These are phyloP conservation scores for Ceratocystis smalleyi DNA, from an alignment of 2,329 filamentous ascomycete genomes.

Conservation along the genomic window DNA sequence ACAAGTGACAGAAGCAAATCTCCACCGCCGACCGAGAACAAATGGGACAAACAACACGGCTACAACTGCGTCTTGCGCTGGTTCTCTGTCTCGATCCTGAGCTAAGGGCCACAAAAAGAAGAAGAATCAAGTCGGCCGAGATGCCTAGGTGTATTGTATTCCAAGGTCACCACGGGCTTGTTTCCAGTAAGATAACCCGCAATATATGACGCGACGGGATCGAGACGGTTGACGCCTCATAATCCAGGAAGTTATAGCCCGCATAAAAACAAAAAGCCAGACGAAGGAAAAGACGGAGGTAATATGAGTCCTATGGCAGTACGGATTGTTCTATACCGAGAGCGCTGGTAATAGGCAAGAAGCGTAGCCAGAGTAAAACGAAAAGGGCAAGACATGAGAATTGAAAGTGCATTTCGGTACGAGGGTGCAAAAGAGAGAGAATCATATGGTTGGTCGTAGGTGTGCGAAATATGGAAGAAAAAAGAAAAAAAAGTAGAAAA, in stretches of 20 bases:
- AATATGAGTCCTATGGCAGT: background rate
- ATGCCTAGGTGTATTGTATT: background rate
- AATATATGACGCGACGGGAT: background rate
- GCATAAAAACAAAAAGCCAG: background rate
- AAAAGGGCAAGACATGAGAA: background rate
- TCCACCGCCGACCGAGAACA: background rate
- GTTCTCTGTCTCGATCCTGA: background rate
- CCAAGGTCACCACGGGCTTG: background rate
- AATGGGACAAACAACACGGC: background rate
- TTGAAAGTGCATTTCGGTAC: background rate
- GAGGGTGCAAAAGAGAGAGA: slow-evolving; percentile 1
- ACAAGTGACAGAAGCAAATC: background rate
- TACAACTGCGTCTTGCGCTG: background rate
- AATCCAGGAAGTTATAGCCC: background rate
- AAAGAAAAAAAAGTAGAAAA: slow-evolving; percentile 8
- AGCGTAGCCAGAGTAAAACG: background rate
- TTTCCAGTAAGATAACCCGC: background rate
- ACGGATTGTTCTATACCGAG: background rate
- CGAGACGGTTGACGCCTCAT: background rate
- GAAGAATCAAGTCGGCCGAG: background rate
- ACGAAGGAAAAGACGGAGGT: background rate
- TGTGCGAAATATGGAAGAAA: background rate
- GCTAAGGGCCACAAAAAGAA: slow-evolving; percentile 7
- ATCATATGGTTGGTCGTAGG: background rate
- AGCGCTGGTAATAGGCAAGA: background rate